Evolutionary conservation across 805 yeast genomes (phyloP), one percentile per base, ranked within the genome.

Genomic region (Sugiyamaella floridensis): DNA sequence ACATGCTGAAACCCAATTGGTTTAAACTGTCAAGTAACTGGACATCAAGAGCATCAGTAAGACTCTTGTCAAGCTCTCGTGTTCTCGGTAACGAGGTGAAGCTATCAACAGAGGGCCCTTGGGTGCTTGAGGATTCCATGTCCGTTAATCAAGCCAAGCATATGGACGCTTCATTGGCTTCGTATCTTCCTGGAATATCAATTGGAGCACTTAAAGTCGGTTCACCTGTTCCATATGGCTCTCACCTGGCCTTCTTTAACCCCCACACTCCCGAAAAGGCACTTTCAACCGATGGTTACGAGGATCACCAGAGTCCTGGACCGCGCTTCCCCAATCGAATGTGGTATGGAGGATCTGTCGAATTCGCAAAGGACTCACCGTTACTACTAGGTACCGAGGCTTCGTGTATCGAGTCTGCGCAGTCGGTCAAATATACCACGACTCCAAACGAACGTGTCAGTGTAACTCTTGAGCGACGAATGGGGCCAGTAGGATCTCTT

Each of bases 201-300:
- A 12, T 29, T 32, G 41, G 28, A 40, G 46, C 45, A 48, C 15
- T 47, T 40, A 7, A 54, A 59, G 12, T 22, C 29, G 10, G 42
- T 12, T 2, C 64, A 61, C 48, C 58, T 1, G 48, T 63, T 2
- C 66, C 69, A 1, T 59, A 62, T 1, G 93, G 92, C 1, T 82
- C 79, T 55, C 89, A 85, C 54, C 74, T 89, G 49, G 64, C 85
- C 1, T 88, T 76, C 63, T 81, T 81, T 66, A 85, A 84, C 60
- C 89, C 88, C 20, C 60, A 71, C 3, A 73, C 78, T 40, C 65
- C 68, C 40, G 83, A 78, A 50, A 46, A 58, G 0, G 67, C 67
- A 2, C 63, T 88, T 16, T 82, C 85, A 1, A 47, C 59, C 1
- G 97, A 89, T 66, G 96, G 97, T 0, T 89, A 88, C 67, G 95